Evolutionary conservation across 345 rosid genomes (phyloP).

Genomic region (Ceriops tagal): DNA sequence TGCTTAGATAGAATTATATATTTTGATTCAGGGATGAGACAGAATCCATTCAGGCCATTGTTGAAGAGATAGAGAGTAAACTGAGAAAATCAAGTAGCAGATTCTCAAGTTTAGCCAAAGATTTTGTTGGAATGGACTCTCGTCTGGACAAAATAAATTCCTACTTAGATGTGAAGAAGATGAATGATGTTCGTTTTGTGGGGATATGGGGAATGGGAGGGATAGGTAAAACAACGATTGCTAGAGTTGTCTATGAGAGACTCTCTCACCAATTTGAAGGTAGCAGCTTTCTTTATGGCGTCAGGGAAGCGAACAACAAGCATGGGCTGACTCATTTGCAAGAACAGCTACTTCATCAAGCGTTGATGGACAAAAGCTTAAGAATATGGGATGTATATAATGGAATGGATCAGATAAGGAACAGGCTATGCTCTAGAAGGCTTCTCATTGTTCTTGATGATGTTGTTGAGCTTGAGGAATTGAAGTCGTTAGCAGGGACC

Average conservation of each 20-base stretch:
- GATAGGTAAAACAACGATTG: slow-evolving; percentile 18
- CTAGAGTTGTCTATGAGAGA: slow-evolving; percentile 19
- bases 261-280: slow-evolving; percentile 10
- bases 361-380: background rate
- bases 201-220: slow-evolving; percentile 29
- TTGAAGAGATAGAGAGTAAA: background rate
- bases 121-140: slow-evolving; percentile 8
- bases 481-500: background rate
- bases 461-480: background rate
- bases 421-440: slow-evolving; percentile 1
- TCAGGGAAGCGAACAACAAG: slow-evolving; percentile 3
- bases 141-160: background rate
- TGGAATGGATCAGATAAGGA: slow-evolving; percentile 5
- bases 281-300: slow-evolving; percentile 25
- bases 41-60: slow-evolving; percentile 2
- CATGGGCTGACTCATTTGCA: slow-evolving; percentile 18
- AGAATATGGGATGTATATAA: background rate
- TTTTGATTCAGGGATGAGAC: slow-evolving; percentile 7
- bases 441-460: slow-evolving; percentile 19
- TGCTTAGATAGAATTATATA: background rate
- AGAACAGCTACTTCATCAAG: slow-evolving; percentile 18
- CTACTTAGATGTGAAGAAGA: background rate
- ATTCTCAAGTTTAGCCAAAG: background rate
- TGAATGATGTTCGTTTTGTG: slow-evolving; percentile 6
- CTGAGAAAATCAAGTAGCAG: background rate